A percentile compares a stretch with the other conserved stretches of the same genome.
These are phyloP conservation scores for Hanseniaspora singularis DNA, from an alignment of 805 yeast genomes.

Conservation along the genomic window DNA sequence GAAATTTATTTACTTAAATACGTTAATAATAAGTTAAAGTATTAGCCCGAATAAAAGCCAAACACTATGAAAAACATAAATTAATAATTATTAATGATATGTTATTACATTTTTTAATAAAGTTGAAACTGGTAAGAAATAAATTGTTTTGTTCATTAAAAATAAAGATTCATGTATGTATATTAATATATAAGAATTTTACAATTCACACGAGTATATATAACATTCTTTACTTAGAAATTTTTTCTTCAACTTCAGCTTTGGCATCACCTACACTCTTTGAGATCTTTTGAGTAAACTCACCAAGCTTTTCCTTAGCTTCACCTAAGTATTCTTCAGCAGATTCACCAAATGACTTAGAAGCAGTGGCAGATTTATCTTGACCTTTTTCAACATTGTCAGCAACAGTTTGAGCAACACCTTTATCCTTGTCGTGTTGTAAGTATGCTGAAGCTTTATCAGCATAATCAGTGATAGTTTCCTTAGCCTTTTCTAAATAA, in stretches of 20 bases:
- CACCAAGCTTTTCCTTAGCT: slow-evolving; percentile 41
- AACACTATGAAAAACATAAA: no score
- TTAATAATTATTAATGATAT: no score
- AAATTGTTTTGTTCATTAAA: no score
- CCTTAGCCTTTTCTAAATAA: slow-evolving; percentile 55
- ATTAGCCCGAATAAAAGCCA: no score
- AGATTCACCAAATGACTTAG: slow-evolving; percentile 39
- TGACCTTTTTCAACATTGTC: slow-evolving; percentile 49
- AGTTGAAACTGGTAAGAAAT: no score
- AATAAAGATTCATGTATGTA: not conserved
- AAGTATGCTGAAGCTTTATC: slow-evolving; percentile 50
- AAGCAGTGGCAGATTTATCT: slow-evolving; percentile 32
- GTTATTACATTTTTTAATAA: no score
- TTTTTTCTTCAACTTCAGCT: slow-evolving; percentile 3
- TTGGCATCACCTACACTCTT: slow-evolving; percentile 40
- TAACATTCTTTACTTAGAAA: slow-evolving; percentile 3
- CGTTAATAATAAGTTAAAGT: no score
- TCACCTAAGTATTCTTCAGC: slow-evolving; percentile 47
- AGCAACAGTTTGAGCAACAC: slow-evolving; percentile 53
- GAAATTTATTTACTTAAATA: no score
- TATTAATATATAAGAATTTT: not conserved
- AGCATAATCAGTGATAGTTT: slow-evolving; percentile 49
- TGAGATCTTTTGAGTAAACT: slow-evolving; percentile 37
- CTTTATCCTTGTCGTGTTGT: slow-evolving; percentile 58
- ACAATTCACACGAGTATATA: not conserved